Conservation (phyloP, 1,284 basidiomycete genomes). For the Pisolithus thermaeus region DNA sequence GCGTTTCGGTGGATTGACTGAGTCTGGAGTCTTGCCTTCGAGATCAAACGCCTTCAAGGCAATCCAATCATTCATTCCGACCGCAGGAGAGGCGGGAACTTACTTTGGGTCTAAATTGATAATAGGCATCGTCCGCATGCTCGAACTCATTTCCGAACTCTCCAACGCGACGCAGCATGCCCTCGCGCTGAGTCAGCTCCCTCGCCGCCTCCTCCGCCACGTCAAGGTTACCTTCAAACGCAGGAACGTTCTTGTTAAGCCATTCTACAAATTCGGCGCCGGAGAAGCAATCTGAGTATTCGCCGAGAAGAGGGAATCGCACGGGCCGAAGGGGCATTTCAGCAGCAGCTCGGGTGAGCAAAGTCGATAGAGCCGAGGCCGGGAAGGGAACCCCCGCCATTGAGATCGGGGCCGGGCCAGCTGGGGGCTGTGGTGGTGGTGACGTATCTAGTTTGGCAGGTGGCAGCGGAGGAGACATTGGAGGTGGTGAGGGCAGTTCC, state of each 20-base stretch:
- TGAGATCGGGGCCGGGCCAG: slow-evolving; percentile 50
- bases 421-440: slow-evolving; percentile 32
- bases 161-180: slow-evolving; percentile 70
- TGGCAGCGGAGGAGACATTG: slow-evolving; percentile 52
- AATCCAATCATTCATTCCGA: neutral
- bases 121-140: slow-evolving; percentile 67
- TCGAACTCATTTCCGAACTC: slow-evolving; percentile 78
- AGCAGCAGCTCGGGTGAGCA: slow-evolving; percentile 60
- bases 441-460: slow-evolving; percentile 34
- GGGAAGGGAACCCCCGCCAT: slow-evolving; percentile 70
- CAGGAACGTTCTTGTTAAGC: slow-evolving; percentile 65
- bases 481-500: slow-evolving; percentile 55
- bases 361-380: slow-evolving; percentile 55
- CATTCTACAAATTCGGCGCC: slow-evolving; percentile 77
- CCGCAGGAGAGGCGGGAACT: slow-evolving; percentile 1
- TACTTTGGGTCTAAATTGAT: slow-evolving; percentile 76
- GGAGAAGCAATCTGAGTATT: slow-evolving; percentile 80
- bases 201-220: slow-evolving; percentile 74
- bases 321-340: slow-evolving; percentile 61
- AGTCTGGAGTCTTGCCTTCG: slow-evolving; percentile 36
- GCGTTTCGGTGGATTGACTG: slow-evolving; percentile 31
- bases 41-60: slow-evolving; percentile 60
- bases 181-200: slow-evolving; percentile 71
- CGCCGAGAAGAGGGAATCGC: slow-evolving; percentile 79
- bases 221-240: slow-evolving; percentile 67